Evolutionary conservation across 495 filamentous ascomycete genomes (phyloP), one percentile per base, ranked within the genome.

Genomic region (Neurospora tetrasperma): DNA sequence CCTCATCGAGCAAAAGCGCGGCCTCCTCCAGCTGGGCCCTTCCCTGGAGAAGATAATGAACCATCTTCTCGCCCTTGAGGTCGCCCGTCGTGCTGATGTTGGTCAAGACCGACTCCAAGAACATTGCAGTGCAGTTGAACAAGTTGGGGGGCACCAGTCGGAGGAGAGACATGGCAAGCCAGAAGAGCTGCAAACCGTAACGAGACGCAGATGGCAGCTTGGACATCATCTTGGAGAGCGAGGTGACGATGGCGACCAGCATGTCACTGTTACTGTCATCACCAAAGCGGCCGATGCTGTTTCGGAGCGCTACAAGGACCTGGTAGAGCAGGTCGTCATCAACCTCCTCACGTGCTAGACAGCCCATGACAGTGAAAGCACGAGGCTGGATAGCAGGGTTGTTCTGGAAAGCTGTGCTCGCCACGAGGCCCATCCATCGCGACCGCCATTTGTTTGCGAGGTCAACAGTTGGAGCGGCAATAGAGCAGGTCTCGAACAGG

Each of bases 301-400:
- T 88, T 40, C 89, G 82, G 4, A 91, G 82, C 31, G 89, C 88
- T 42, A 91, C 89, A 8, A 91, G 83, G 31, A 91, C 88, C 75
- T 91, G 89, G 75, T 90, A 91, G 18, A 91, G 86, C 43, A 91
- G 77, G 74, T 91, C 89, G 71, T 91, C 89, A 71, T 91, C 89
- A 0, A 90, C 89, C 77, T 90, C 89, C 76, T 90, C 89, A 12
- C 87, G 83, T 42, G 89, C 89, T 5, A 91, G 81, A 72, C 89
- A 90, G 12, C 89, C 89, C 89, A 91, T 90, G 42, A 90, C 89
- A 0, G 89, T 87, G 72, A 91, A 91, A 38, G 89, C 89, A 27
- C 88, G 82, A 20, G 89, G 88, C 76, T 91, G 89, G 69, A 91
- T 89, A 6, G 89, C 88, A 14, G 89, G 89, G 75, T 91, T 91